Percentiles rank a stretch among this genome's conserved stretches.
Evolutionary conservation across 2,329 filamentous ascomycete genomes (phyloP).

Genomic region (Didymella arachidicola): DNA sequence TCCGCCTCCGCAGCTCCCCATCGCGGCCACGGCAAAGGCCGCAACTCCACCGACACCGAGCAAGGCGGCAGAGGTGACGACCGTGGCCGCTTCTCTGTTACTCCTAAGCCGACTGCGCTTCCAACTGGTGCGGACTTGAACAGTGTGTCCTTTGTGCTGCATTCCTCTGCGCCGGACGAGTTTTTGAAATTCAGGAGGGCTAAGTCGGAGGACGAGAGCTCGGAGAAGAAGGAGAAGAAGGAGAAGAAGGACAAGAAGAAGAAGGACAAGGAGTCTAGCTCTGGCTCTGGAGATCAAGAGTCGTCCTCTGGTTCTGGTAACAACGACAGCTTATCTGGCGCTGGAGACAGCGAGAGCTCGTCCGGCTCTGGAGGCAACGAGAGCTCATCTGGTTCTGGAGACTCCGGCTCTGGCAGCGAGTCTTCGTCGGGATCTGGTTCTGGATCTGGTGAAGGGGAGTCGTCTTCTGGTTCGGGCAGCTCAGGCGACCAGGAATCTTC

Average conservation of each 20-base stretch:
- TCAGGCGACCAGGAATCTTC: too few species aligned
- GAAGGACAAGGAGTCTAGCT: not conserved
- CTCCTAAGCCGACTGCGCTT: conserved; percentile 12
- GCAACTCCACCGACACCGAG: conserved; percentile 13
- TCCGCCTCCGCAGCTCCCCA: conserved; percentile 29
- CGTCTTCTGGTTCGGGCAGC: not conserved
- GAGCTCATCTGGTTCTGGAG: not conserved
- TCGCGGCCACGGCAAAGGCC: conserved; percentile 1
- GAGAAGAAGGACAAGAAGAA: too few species aligned
- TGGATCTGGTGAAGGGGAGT: conserved; percentile 7
- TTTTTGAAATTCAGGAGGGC: not conserved
- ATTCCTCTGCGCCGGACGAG: conserved; percentile 5
- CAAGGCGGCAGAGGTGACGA: conserved; percentile 1
- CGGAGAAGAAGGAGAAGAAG: too few species aligned
- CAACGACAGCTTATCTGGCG: too few species aligned
- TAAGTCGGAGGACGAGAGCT: not conserved
- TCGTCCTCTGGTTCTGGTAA: not conserved
- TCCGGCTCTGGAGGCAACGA: not conserved
- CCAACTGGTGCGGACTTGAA: conserved; percentile 17
- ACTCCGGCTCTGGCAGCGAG: not conserved
- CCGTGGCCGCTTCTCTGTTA: conserved; percentile 4
- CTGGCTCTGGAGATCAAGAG: not conserved
- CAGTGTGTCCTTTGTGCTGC: conserved; percentile 24
- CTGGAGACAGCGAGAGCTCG: not conserved
- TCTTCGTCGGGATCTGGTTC: not conserved